Evolutionary conservation across 345 rosid species (phyloP).

Genomic region (Aquilaria yunnanensis): DNA sequence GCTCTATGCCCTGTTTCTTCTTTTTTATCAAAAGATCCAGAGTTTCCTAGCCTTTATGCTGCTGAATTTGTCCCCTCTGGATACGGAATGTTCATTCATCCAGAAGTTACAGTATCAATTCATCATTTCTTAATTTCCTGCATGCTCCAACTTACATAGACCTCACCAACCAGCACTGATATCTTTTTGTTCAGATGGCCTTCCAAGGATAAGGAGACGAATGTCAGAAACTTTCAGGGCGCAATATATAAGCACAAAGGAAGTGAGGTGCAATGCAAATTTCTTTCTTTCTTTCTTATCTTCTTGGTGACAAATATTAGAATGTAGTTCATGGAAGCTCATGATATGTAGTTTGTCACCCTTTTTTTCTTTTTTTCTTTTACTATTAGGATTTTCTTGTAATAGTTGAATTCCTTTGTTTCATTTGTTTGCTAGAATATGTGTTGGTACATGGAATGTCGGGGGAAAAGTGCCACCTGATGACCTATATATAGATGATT

Average conservation of each 20-base stretch:
- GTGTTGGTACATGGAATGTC: slow-evolving; percentile 91
- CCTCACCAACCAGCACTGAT: too few species aligned
- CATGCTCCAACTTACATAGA: too few species aligned
- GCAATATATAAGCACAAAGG: slow-evolving; percentile 29
- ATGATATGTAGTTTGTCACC: too few species aligned
- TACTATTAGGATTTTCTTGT: slow-evolving; percentile 1
- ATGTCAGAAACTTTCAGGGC: slow-evolving; percentile 27
- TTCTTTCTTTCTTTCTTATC: too few species aligned
- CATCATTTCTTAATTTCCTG: not conserved
- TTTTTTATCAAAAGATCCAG: too few species aligned
- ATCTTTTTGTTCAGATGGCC: slow-evolving; percentile 14
- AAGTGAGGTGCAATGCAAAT: slow-evolving; percentile 19
- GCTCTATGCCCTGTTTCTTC: too few species aligned
- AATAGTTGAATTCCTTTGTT: not conserved
- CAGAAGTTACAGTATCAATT: too few species aligned
- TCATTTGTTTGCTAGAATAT: slow-evolving; percentile 35
- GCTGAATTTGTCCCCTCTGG: too few species aligned
- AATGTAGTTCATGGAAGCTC: not conserved
- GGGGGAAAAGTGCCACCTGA: slow-evolving; percentile 82
- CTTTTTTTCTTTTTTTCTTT: not conserved
- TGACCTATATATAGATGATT: slow-evolving; percentile 83
- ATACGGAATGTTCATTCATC: too few species aligned
- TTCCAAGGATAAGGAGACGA: slow-evolving; percentile 22
- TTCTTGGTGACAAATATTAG: not conserved
- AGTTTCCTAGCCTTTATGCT: too few species aligned